Conservation (phyloP, 495 filamentous ascomycete species). For the Penicillium turbatum region DNA sequence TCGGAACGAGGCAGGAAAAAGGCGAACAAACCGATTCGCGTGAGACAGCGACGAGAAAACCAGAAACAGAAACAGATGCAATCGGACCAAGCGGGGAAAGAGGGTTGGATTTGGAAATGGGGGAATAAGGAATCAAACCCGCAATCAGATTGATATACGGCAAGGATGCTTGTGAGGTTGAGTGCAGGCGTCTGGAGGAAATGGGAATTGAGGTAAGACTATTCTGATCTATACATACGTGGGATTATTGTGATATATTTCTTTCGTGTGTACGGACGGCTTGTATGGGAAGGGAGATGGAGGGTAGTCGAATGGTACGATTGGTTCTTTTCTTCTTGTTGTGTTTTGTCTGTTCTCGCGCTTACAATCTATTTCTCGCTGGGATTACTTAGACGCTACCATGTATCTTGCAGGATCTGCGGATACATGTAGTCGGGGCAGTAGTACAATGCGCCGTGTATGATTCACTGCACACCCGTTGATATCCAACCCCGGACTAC, state of each 20-base stretch:
- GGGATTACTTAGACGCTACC: background rate
- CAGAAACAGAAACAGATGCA: conserved; percentile 2
- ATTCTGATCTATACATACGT: too few species aligned
- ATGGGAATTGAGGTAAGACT: too few species aligned
- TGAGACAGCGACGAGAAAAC: conserved; percentile 1
- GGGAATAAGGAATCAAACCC: conserved; percentile 10
- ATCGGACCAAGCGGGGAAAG: conserved; percentile 14
- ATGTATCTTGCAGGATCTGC: conserved; percentile 11
- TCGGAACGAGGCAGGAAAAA: conserved; percentile 26
- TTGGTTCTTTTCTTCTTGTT: background rate
- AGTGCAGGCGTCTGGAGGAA: too few species aligned
- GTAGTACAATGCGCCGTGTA: conserved; percentile 20
- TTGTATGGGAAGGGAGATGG: background rate
- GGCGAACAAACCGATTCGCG: conserved; percentile 18
- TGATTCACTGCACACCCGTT: conserved; percentile 13
- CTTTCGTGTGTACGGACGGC: background rate
- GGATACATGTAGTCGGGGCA: background rate
- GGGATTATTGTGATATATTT: background rate
- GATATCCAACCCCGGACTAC: conserved; percentile 21
- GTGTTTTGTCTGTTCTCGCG: background rate
- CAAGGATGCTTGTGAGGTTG: too few species aligned
- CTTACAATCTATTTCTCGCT: background rate
- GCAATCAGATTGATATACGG: conserved; percentile 10
- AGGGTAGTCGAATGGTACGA: background rate
- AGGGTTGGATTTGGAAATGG: too few species aligned